phyloP scores from a whole-genome alignment of 2,329 filamentous ascomycete genomes.

The Botrytis pseudocinerea region DNA sequence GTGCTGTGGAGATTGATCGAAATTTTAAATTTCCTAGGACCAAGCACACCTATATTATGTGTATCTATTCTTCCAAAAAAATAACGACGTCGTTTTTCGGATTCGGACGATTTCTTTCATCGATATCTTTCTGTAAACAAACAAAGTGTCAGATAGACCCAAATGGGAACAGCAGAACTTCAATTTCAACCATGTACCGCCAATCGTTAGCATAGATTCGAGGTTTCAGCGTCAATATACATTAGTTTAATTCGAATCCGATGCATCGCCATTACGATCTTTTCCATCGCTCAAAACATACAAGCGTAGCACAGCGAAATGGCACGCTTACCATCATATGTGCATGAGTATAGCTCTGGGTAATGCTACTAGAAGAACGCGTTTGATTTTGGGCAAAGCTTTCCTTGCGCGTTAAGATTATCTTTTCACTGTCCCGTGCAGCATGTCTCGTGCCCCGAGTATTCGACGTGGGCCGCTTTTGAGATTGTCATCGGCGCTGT shows the following conservation, averaged over 20 bases:
- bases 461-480: not conserved
- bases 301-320: not conserved
- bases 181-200: not conserved
- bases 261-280: not conserved
- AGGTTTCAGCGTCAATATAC: not conserved
- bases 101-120: not conserved
- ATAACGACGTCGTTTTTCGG: accelerated
- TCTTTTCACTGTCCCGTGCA: not conserved
- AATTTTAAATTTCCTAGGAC: too few relatives aligned
- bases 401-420: not conserved
- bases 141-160: not conserved
- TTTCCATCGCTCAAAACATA: not conserved
- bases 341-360: not conserved
- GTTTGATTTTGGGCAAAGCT: not conserved
- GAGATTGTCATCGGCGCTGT: accelerated
- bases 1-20: not conserved
- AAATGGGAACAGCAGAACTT: not conserved
- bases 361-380: not conserved
- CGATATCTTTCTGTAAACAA: not conserved
- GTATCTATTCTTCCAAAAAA: not conserved
- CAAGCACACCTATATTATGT: not conserved
- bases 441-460: not conserved
- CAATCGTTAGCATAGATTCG: not conserved
- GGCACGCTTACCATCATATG: not conserved
- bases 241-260: not conserved